Base-by-base conservation (phyloP, 2,329 filamentous ascomycete genomes). In the Aspergillus tanneri region DNA sequence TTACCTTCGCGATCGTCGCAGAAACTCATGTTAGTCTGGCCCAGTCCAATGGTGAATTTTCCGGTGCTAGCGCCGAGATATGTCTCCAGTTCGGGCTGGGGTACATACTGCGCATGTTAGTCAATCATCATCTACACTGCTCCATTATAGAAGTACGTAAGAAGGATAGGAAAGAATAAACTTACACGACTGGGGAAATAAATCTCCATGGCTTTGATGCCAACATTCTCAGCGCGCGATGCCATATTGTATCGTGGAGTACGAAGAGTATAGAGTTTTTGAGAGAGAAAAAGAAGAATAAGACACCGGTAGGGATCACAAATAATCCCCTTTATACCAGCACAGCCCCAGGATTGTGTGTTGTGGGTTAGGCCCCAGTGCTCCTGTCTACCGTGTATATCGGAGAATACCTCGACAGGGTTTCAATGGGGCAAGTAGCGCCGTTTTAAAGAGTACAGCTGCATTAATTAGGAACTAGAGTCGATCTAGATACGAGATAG, bases 21-120 rank as follows among this genome's bases (percentile, higher is more conserved):
- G 76, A 93, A 93, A 78, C 84, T 86, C 88, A 93, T 93, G 77
- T 88, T 90, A 68, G 87, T 92, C 81, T 93, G 88, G 65, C 88
- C 88, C 47, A 93, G 85, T 71, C 88, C 88, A 74, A 93, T 92
- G 66, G 88, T 93, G 79, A 93, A 93, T 77, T 93, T 93, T 59
- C 88, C 88, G 48, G 83, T 71, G 69, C 81, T 81, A 64, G 88
- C 87, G 70, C 87, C 88, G 81, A 92, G 88, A 74, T 90, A 89
- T 74, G 88, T 88, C 72, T 92, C 88, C 55, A 93, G 82, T 71
- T 91, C 87, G 49, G 77, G 71, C 76, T 93, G 88, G 68, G 90
- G 86, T 64, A 93, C 87, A 74, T 89, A 93, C 88, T 92, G 54
- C 11, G 47, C 34, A 35, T 10, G 4, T 34, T 18, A 18, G 45